Evolutionary conservation across 306 rosid species (phyloP), one percentile per base, ranked within the genome.

Genomic region (Ormosia semicastrata): DNA sequence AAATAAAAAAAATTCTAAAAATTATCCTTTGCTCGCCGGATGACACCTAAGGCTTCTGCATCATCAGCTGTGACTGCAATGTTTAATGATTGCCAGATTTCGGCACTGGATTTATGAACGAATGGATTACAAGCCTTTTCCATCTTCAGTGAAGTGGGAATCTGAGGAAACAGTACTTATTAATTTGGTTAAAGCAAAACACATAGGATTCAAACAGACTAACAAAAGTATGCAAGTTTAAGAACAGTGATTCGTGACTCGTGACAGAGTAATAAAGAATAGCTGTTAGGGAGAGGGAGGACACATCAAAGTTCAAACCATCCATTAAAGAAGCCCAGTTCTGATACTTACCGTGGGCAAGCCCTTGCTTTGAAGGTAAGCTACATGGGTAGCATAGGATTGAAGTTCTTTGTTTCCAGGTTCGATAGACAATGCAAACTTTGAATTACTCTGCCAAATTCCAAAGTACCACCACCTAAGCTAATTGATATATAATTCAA

Each of bases 71-170:
- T 76, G 59, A 41, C 75, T 1, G 90, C 73, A 82, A 92, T 91
- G 3, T 86, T 88, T 47, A 94, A 70, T 1, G 83, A 85, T 72
- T 53, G 86, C 33, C 98, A 86, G 79, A 94, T 92, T 80, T 90
- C 84, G 7, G 40, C 29, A 59, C 90, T 94, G 5, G 90, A 88
- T 14, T 88, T 92, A 7, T 96, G 96, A 56, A 94, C 96, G 83
- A 94, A 94, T 2, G 97, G 98, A 76, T 92, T 94, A 76, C 97
- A 92, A 34, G 91, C 84, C 88, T 91, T 92, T 85, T 94, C 97
- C 81, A 82, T 53, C 89, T 91, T 91, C 37, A 92, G 78, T 1
- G 89, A 88, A 8, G 94, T 87, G 50, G 96, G 98, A 85, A 94
- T 90, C 97, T 94, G 85, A 29, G 37, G 63, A 73, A 76, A 34